Evolutionary conservation across 441 rosid species (phyloP).

Genomic region (Syzygium malaccense): DNA sequence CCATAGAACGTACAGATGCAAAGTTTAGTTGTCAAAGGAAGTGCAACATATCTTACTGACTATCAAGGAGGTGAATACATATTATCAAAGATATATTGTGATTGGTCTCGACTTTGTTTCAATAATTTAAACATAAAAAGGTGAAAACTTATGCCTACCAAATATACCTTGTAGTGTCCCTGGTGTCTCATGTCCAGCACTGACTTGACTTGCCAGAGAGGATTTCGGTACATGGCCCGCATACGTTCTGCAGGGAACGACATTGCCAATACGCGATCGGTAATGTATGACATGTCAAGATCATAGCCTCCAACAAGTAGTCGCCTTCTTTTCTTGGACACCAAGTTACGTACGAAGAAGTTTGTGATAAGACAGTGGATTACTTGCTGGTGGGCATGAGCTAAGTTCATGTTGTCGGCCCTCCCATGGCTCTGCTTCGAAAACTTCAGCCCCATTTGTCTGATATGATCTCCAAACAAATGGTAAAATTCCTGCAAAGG

Average conservation of each 20-base stretch:
- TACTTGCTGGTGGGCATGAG: conserved; percentile 23
- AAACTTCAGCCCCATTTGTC: conserved; percentile 62
- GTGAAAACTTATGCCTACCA: background rate
- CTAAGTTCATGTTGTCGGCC: conserved; percentile 9
- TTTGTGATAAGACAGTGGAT: conserved; percentile 46
- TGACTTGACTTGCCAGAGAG: conserved; percentile 91
- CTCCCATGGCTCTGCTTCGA: conserved; percentile 35
- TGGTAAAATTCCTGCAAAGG: background rate
- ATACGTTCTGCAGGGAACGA: conserved; percentile 85
- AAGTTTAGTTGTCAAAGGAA: background rate
- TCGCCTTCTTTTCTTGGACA: conserved; percentile 75
- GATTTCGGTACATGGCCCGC: conserved; percentile 82
- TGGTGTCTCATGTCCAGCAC: conserved; percentile 78
- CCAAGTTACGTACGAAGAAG: conserved; percentile 64
- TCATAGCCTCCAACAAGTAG: conserved; percentile 77
- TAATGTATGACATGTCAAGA: conserved; percentile 89
- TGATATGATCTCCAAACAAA: background rate
- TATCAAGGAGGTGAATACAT: background rate
- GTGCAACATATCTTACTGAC: background rate
- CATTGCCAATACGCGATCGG: conserved; percentile 70
- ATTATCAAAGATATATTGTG: background rate
- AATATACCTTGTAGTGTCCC: conserved; percentile 67
- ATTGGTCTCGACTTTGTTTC: background rate
- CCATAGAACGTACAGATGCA: background rate
- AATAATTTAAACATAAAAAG: background rate